Conservation (phyloP, 169 alveolate genomes). For the Amoebophrya sp. region DNA sequence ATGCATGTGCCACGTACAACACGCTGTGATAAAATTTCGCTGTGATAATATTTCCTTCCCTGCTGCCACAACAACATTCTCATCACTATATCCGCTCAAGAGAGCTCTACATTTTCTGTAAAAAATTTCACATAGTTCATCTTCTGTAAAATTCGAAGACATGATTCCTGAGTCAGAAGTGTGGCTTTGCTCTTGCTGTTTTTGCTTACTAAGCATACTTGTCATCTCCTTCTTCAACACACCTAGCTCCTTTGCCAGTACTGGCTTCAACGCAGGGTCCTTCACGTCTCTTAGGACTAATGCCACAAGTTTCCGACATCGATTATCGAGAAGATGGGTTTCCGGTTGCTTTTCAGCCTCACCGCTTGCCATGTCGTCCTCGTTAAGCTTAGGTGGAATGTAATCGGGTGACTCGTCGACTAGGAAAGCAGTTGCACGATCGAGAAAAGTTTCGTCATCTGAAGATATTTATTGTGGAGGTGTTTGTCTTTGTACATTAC, state of each 20-base stretch:
- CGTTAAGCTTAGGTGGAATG: too few species aligned
- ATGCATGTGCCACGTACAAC: too few species aligned
- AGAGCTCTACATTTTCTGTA: not conserved
- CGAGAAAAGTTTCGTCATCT: too few species aligned
- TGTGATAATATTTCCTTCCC: not conserved
- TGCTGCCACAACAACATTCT: not conserved
- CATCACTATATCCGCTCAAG: not conserved
- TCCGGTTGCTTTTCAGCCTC: too few species aligned
- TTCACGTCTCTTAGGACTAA: not conserved
- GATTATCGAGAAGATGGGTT: not conserved
- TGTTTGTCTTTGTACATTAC: too few species aligned
- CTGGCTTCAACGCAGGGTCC: not conserved
- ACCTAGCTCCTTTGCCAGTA: not conserved
- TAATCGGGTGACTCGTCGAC: too few species aligned
- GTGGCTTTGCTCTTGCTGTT: not conserved
- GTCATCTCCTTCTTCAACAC: not conserved
- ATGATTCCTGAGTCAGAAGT: not conserved
- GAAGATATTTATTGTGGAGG: too few species aligned
- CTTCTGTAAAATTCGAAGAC: not conserved
- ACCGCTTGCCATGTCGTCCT: too few species aligned
- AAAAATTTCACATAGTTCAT: not conserved
- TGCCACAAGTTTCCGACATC: not conserved
- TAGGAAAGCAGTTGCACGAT: too few species aligned
- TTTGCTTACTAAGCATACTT: not conserved
- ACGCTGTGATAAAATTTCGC: too few species aligned